phyloP scores from a whole-genome alignment of 139 green algal species.

The Marvania coccoides region DNA sequence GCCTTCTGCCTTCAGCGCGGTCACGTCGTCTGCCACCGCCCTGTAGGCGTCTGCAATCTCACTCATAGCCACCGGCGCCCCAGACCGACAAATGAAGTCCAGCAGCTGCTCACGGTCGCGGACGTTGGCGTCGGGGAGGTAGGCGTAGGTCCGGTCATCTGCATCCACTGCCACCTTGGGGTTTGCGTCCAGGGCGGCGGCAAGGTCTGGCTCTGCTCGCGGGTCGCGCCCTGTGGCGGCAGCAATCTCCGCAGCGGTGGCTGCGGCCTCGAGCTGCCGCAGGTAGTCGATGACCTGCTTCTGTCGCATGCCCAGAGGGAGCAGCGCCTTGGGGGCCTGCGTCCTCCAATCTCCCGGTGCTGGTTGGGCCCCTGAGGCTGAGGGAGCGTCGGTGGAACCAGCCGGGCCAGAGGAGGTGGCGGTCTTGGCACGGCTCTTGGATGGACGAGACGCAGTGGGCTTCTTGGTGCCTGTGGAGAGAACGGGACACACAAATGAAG shows the following conservation, averaged over 20 bases:
- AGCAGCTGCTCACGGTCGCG: constrained; percentile 11
- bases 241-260: not conserved
- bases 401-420: not conserved
- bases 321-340: not conserved
- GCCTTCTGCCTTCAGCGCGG: constrained; percentile 8
- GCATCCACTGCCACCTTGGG: constrained; percentile 3
- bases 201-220: not conserved
- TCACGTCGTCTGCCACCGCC: not conserved
- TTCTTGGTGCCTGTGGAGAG: not conserved
- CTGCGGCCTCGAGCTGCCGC: not conserved
- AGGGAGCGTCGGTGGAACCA: constrained; percentile 6
- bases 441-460: not conserved
- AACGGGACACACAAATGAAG: no score
- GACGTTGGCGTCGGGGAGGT: constrained; percentile 14
- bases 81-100: not conserved
- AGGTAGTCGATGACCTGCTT: constrained; percentile 25
- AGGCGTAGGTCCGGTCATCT: not conserved
- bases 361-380: constrained; percentile 1
- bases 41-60: not conserved
- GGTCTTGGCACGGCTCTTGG: not conserved
- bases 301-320: constrained; percentile 11
- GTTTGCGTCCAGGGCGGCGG: not conserved
- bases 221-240: constrained; percentile 3
- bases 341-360: not conserved
- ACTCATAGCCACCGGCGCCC: not conserved